Percentiles rank a stretch among this genome's conserved stretches.
Conservation (phyloP, 768 basidiomycete species). For the Pholiota molesta region DNA sequence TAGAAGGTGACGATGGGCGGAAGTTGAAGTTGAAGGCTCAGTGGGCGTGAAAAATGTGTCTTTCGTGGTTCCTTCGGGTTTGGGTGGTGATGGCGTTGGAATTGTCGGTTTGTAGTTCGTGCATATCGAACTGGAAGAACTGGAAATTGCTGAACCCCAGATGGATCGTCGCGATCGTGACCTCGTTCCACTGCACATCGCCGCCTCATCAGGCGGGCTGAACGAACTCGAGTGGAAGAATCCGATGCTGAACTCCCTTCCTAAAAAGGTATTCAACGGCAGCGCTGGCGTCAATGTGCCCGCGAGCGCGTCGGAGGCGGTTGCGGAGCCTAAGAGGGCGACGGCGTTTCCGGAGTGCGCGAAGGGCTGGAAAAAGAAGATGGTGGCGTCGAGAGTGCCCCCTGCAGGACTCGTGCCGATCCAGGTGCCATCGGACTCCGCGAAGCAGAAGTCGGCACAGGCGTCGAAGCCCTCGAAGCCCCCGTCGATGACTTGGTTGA, state of each 20-base stretch:
- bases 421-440: constrained; percentile 38
- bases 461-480: constrained; percentile 43
- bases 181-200: constrained; percentile 48
- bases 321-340: constrained; percentile 43
- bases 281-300: constrained; percentile 35
- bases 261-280: constrained; percentile 36
- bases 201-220: constrained; percentile 34
- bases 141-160: constrained; percentile 42
- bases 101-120: no score
- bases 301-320: constrained; percentile 33
- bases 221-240: constrained; percentile 47
- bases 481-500: constrained; percentile 37
- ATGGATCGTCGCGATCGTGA: constrained; percentile 31
- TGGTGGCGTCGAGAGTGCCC: constrained; percentile 41
- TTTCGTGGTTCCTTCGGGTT: no score
- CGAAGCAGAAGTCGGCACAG: constrained; percentile 43
- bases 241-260: constrained; percentile 39
- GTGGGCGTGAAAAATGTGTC: no score
- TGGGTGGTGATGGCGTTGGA: no score
- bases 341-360: constrained; percentile 40
- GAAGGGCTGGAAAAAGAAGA: constrained; percentile 41
- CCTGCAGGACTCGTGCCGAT: constrained; percentile 34
- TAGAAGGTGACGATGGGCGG: no score
- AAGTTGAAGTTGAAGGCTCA: no score
- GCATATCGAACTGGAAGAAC: constrained; percentile 38